phyloP scores from a whole-genome alignment of 345 rosid genomes.

The Pistacia integerrima region DNA sequence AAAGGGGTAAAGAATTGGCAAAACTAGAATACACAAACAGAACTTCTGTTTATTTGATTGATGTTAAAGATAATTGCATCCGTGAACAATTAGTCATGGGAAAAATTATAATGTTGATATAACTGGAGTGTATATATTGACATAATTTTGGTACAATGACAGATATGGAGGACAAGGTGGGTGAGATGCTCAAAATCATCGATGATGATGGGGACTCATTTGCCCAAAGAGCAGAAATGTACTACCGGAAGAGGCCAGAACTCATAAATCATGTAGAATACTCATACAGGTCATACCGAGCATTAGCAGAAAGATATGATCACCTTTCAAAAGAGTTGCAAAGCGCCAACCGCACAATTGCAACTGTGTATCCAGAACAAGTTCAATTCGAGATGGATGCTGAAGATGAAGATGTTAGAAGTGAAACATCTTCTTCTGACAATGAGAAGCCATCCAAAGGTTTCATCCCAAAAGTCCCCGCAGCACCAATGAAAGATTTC shows the following conservation, averaged over 20 bases:
- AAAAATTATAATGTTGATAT: not conserved
- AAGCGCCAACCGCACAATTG: conserved; percentile 77
- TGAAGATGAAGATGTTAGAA: conserved; percentile 40
- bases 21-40: no score
- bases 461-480: conserved; percentile 49
- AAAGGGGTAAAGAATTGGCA: no score
- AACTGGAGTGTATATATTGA: not conserved
- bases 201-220: conserved; percentile 79
- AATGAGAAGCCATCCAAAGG: conserved; percentile 24
- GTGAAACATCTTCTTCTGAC: conserved; percentile 17
- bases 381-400: conserved; percentile 54
- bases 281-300: conserved; percentile 63
- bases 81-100: no score
- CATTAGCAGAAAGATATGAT: conserved; percentile 76
- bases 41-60: no score
- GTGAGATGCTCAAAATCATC: conserved; percentile 53
- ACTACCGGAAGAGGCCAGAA: conserved; percentile 74
- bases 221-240: conserved; percentile 76
- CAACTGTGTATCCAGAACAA: conserved; percentile 72
- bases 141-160: conserved; percentile 17
- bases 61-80: no score
- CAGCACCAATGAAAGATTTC: conserved; percentile 47
- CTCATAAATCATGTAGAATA: conserved; percentile 66
- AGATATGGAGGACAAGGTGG: conserved; percentile 80
- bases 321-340: conserved; percentile 72